phyloP scores from a whole-genome alignment of 2,329 filamentous ascomycete species.

The Tolypocladium tropicale region DNA sequence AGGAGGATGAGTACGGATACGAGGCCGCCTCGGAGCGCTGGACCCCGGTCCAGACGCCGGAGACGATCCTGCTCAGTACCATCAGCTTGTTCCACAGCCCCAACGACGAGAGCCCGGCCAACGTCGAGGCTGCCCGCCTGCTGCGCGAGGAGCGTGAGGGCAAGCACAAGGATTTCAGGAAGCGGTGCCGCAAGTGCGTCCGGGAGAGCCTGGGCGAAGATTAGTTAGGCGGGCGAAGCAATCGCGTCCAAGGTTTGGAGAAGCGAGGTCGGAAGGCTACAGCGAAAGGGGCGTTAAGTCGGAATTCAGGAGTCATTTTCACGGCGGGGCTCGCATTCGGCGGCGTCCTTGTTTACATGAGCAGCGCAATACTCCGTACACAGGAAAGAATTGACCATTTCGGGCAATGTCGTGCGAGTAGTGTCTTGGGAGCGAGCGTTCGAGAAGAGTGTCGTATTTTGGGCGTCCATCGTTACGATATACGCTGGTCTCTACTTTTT shows the following conservation, averaged over 20 bases:
- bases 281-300: neutral
- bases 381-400: neutral
- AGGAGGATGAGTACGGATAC: conserved; percentile 90
- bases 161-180: conserved; percentile 62
- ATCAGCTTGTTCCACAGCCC: conserved; percentile 88
- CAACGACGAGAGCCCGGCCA: conserved; percentile 92
- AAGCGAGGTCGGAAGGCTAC: neutral
- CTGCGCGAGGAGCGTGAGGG: conserved; percentile 67
- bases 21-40: conserved; percentile 84
- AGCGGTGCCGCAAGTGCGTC: conserved; percentile 66
- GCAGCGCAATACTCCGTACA: neutral
- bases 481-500: neutral
- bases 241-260: neutral
- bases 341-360: conserved; percentile 1
- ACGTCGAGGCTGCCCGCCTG: conserved; percentile 83
- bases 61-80: conserved; percentile 85
- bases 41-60: conserved; percentile 89
- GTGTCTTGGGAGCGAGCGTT: neutral
- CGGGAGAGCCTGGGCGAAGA: conserved; percentile 73
- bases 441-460: neutral
- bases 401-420: neutral
- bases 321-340: neutral
- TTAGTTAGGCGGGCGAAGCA: conserved; percentile 13
- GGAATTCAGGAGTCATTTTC: neutral
- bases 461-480: neutral